Conservation (phyloP, 2,329 filamentous ascomycete species). For the Colletotrichum sojae region DNA sequence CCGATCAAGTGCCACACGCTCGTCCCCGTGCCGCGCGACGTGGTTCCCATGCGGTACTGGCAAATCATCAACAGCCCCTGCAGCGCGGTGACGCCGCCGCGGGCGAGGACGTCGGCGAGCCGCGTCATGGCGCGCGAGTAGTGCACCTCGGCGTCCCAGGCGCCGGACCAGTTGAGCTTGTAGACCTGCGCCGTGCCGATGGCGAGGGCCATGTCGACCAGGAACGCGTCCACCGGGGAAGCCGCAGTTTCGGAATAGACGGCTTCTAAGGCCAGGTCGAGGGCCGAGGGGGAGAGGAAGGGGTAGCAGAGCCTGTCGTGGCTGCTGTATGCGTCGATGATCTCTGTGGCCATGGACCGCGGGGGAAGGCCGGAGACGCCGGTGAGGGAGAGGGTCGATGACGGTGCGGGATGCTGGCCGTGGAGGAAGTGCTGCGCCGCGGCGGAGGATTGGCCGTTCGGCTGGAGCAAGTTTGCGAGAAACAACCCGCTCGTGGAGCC, state of each 20-base stretch:
- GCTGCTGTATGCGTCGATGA: slow-evolving; percentile 57
- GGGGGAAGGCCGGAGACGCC: slow-evolving; percentile 48
- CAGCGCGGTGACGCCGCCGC: slow-evolving; percentile 53
- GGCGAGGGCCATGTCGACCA: slow-evolving; percentile 60
- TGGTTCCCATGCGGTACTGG: slow-evolving; percentile 58
- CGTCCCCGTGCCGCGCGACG: slow-evolving; percentile 53
- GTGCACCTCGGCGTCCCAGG: slow-evolving; percentile 59
- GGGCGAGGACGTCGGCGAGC: slow-evolving; percentile 53
- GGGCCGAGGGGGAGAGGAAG: slow-evolving; percentile 51
- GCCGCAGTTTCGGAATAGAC: slow-evolving; percentile 47
- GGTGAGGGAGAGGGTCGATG: slow-evolving; percentile 6
- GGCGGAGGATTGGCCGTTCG: slow-evolving; percentile 37
- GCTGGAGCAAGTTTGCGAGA: slow-evolving; percentile 57
- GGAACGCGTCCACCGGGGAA: slow-evolving; percentile 53
- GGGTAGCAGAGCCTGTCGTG: slow-evolving; percentile 61
- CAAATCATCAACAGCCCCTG: slow-evolving; percentile 60
- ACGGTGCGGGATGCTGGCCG: slow-evolving; percentile 21
- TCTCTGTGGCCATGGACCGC: slow-evolving; percentile 51
- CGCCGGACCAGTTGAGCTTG: slow-evolving; percentile 60
- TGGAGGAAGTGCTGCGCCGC: slow-evolving; percentile 19
- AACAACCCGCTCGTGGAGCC: slow-evolving; percentile 57
- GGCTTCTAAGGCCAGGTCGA: slow-evolving; percentile 47
- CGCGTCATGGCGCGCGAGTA: slow-evolving; percentile 55
- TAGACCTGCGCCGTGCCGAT: slow-evolving; percentile 59
- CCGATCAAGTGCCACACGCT: slow-evolving; percentile 62